Conservation (phyloP, 2,329 filamentous ascomycete species). For the Ilyonectria robusta region DNA sequence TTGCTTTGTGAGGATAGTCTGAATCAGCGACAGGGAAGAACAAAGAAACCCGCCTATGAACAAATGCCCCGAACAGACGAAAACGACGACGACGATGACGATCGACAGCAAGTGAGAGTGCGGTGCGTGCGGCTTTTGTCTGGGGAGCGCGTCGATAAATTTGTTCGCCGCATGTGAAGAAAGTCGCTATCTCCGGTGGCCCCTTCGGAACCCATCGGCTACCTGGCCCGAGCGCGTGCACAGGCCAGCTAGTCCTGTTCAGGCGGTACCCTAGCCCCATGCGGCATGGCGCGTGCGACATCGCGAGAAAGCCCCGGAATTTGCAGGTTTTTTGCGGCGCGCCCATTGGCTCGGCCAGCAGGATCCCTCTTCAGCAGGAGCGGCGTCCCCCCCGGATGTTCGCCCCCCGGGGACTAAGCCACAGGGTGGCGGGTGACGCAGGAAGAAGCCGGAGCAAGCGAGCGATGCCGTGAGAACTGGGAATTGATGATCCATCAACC, state of each 20-base stretch:
- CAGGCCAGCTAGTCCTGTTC: slow-evolving; percentile 30
- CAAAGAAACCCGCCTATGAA: slow-evolving; percentile 6
- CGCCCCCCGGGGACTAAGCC: slow-evolving; percentile 34
- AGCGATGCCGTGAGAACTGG: slow-evolving; percentile 7
- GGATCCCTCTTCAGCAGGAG: slow-evolving; percentile 36
- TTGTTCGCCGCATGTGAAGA: slow-evolving; percentile 48
- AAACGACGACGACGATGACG: slow-evolving; percentile 18
- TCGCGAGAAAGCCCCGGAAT: slow-evolving; percentile 51
- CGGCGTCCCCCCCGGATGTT: slow-evolving; percentile 7
- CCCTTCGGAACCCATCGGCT: slow-evolving; percentile 39
- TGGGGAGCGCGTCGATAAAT: slow-evolving; percentile 39
- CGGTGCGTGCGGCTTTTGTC: slow-evolving; percentile 44
- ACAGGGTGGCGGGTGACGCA: slow-evolving; percentile 48
- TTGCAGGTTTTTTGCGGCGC: slow-evolving; percentile 15
- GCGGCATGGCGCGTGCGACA: slow-evolving; percentile 26
- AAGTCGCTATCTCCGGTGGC: slow-evolving; percentile 47
- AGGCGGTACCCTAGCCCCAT: slow-evolving; percentile 18
- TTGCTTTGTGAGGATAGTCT: slow-evolving; percentile 5
- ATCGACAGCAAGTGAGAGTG: slow-evolving; percentile 12
- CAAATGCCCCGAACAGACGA: slow-evolving; percentile 8
- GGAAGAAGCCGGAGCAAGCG: slow-evolving; percentile 40
- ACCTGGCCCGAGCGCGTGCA: slow-evolving; percentile 40
- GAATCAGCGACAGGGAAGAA: slow-evolving; percentile 15
- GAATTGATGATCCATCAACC: slow-evolving; percentile 37
- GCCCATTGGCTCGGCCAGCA: slow-evolving; percentile 46